phyloP scores from a whole-genome alignment of 352 stramenopile genomes.

The Pythium sukuiense region DNA sequence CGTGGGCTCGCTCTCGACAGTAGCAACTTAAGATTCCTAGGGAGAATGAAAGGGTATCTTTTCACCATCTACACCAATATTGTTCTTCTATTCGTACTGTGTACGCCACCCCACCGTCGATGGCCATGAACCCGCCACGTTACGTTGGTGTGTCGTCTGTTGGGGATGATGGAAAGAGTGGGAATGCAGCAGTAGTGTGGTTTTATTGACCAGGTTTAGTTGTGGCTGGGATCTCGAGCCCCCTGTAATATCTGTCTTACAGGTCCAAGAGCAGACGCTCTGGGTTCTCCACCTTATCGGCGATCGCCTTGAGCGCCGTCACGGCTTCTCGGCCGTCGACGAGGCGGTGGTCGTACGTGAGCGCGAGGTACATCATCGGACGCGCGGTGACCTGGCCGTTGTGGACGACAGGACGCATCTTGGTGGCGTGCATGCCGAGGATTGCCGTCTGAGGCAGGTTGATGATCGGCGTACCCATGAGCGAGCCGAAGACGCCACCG shows the following conservation, averaged over 20 bases:
- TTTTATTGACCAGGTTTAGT: not conserved
- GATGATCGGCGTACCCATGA: slow-evolving; percentile 99
- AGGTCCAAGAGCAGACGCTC: slow-evolving; percentile 95
- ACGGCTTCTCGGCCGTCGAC: slow-evolving; percentile 98
- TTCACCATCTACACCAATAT: not conserved
- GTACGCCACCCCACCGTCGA: no score
- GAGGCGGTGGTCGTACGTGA: slow-evolving; percentile 99
- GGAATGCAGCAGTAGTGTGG: no score
- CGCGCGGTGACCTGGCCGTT: slow-evolving; percentile 95
- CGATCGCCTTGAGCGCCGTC: slow-evolving; percentile 98
- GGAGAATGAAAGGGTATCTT: slow-evolving; percentile 11
- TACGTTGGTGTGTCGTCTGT: no score
- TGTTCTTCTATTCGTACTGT: no score
- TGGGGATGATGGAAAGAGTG: no score
- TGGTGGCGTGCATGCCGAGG: slow-evolving; percentile 99
- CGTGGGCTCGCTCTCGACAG: not conserved
- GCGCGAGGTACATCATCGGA: slow-evolving; percentile 99
- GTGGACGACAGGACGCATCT: slow-evolving; percentile 95
- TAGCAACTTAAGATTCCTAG: slow-evolving; percentile 5
- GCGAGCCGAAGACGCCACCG: slow-evolving; percentile 96
- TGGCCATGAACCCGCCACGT: no score
- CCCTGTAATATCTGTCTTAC: slow-evolving; percentile 40
- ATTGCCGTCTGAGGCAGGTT: slow-evolving; percentile 98
- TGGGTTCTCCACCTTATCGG: slow-evolving; percentile 98
- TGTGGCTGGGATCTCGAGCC: not conserved